Evolutionary conservation across 345 rosid genomes (phyloP).

Genomic region (Boechera stricta): DNA sequence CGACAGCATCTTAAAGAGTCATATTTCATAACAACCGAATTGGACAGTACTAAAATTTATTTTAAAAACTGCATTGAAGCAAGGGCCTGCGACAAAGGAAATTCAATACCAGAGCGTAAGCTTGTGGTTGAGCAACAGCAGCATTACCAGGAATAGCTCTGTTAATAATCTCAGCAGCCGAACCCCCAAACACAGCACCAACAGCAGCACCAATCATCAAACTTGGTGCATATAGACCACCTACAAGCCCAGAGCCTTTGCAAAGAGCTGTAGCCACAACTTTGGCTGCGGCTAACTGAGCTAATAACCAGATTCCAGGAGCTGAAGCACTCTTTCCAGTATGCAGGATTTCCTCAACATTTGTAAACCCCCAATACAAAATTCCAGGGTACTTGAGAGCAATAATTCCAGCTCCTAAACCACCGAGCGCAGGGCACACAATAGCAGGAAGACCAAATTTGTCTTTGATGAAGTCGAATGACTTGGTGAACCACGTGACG

Average conservation of each 20-base stretch:
- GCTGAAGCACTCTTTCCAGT: constrained; percentile 97
- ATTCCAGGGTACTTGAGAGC: constrained; percentile 98
- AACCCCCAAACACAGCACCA: constrained; percentile 99
- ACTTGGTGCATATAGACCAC: constrained; percentile 98
- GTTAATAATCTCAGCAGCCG: constrained; percentile 87
- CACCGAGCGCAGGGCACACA: constrained; percentile 96
- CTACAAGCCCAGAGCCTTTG: constrained; percentile 97
- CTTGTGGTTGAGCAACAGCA: constrained; percentile 98
- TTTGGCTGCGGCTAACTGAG: constrained; percentile 94
- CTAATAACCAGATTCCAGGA: constrained; percentile 94
- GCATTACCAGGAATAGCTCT: constrained; percentile 96
- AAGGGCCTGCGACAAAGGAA: constrained; percentile 35
- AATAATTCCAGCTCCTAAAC: constrained; percentile 95
- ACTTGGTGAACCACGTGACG: constrained; percentile 85
- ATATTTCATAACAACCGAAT: constrained; percentile 26
- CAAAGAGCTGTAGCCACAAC: constrained; percentile 95
- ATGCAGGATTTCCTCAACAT: constrained; percentile 95
- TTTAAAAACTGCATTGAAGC: constrained; percentile 2
- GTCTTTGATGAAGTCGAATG: constrained; percentile 75
- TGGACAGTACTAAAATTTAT: not conserved
- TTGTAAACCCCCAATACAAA: constrained; percentile 97
- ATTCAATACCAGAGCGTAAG: constrained; percentile 88
- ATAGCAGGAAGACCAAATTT: constrained; percentile 87
- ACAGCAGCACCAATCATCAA: constrained; percentile 99
- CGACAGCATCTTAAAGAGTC: constrained; percentile 28